phyloP scores from a whole-genome alignment of 768 basidiomycete species.

The Rhizopogon sp. region DNA sequence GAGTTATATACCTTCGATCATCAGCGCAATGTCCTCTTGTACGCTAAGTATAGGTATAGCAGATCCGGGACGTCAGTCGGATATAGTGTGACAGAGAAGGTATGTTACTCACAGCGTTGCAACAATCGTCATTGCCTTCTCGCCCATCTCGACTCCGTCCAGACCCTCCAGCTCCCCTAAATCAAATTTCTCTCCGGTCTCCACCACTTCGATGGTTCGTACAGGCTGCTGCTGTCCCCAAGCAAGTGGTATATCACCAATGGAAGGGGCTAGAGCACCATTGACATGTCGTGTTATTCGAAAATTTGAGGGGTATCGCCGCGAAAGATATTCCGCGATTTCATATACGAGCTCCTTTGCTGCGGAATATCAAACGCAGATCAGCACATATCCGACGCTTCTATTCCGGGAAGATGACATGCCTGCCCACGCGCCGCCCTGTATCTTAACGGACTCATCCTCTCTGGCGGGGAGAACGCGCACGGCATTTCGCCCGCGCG shows the following conservation, averaged over 20 bases:
- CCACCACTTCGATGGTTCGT: conserved; percentile 44
- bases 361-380: conserved; percentile 15
- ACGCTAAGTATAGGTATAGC: conserved; percentile 27
- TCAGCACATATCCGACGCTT: background rate
- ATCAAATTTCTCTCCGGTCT: conserved; percentile 44
- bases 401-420: conserved; percentile 2
- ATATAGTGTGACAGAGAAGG: background rate
- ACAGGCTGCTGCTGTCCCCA: conserved; percentile 45
- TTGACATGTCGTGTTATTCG: conserved; percentile 35
- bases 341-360: conserved; percentile 67
- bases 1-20: conserved; percentile 47
- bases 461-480: conserved; percentile 38
- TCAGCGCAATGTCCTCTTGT: conserved; percentile 54
- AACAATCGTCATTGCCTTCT: conserved; percentile 57
- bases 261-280: conserved; percentile 8
- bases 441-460: conserved; percentile 30
- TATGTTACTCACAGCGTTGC: conserved; percentile 49
- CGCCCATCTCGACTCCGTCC: conserved; percentile 22
- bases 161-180: conserved; percentile 31
- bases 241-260: conserved; percentile 23
- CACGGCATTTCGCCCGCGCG: conserved; percentile 44
- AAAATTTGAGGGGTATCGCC: conserved; percentile 58
- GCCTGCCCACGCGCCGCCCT: conserved; percentile 28
- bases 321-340: conserved; percentile 59
- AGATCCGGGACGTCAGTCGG: conserved; percentile 3